These are phyloP conservation scores for Camellia granthamiana DNA, from an alignment of 148 eudicot genomes.

Conservation along the genomic window DNA sequence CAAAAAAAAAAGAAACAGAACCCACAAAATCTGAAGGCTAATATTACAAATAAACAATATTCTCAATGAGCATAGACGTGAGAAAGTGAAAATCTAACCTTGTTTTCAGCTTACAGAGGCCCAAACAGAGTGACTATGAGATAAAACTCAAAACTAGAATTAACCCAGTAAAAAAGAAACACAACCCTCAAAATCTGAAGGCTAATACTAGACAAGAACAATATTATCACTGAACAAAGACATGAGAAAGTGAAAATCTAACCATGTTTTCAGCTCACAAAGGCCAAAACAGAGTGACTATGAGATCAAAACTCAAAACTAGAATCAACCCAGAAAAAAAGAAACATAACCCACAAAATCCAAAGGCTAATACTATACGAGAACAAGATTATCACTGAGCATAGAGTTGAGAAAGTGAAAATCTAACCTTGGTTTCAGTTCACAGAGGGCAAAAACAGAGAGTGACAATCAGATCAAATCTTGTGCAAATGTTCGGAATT, in stretches of 20 bases:
- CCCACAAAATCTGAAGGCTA: neutral
- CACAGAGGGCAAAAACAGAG: conserved; percentile 6
- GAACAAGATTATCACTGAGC: neutral
- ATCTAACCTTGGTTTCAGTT: conserved; percentile 14
- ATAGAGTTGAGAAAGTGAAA: conserved; percentile 3
- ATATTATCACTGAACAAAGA: neutral
- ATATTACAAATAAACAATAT: neutral
- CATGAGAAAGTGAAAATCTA: neutral
- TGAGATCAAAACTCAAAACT: neutral
- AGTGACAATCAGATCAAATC: neutral
- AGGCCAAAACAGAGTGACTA: conserved; percentile 6
- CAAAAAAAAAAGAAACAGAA: neutral
- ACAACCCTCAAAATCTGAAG: neutral
- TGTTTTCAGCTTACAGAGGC: conserved; percentile 11
- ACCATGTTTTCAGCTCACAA: conserved; percentile 15
- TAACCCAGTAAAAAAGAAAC: neutral
- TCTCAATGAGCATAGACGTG: neutral
- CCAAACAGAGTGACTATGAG: neutral
- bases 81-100: conserved; percentile 14
- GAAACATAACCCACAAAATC: conserved; percentile 4
- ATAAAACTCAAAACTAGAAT: neutral
- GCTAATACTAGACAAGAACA: neutral
- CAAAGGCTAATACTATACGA: neutral
- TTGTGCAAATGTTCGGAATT: neutral
- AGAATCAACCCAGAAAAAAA: too few relatives aligned